Evolutionary conservation across 2,329 filamentous ascomycete species (phyloP), one percentile per base, ranked within the genome.

Genomic region (Neonectria punicea): DNA sequence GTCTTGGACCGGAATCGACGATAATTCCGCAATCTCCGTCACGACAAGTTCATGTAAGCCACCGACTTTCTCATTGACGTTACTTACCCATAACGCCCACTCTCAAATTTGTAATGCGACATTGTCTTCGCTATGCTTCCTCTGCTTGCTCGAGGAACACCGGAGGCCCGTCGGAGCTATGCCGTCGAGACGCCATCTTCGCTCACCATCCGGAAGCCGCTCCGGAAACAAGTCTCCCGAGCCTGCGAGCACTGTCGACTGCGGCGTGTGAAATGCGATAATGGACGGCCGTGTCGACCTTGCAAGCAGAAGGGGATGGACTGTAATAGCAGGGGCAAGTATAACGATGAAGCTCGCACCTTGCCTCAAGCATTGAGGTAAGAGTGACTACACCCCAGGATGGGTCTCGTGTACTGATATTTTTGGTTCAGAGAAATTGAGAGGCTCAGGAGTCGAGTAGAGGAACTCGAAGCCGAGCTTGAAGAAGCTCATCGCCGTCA

Each of bases 391-490:
- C 4, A 4, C 11, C 22, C 20, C 22, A 10, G 8, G 5, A 9
- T 25, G 5, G 10, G 30, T 6, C 16, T 56, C 7, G 8, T 25
- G 9, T 9, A 5, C 44, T 60, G 10, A 56, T n/a, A 2, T 16
- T 8, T 5, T 47, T 20, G 25, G 28, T 56, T 10, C 30, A 71
- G 70, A 44, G 79, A 80, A 56, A 79, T 81, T 53, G 77, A 79
- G 43, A 75, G 74, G 5, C 63, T 83, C 18, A 75, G 75, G 50
- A 61, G 73, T 36, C 73, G 71, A 9, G 57, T 75, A 16, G 62
- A 67, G 28, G 74, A 81, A 47, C 70, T 82, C 10, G 72, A 79
- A 53, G 58, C 58, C 20, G 68, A 78, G 47, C 49, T 63, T 11
- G 57, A 60, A 43, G 41, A 63, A 25, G 20, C 47, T 18, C 50